phyloP scores from a whole-genome alignment of 768 basidiomycete genomes.

The Calocera cornea region DNA sequence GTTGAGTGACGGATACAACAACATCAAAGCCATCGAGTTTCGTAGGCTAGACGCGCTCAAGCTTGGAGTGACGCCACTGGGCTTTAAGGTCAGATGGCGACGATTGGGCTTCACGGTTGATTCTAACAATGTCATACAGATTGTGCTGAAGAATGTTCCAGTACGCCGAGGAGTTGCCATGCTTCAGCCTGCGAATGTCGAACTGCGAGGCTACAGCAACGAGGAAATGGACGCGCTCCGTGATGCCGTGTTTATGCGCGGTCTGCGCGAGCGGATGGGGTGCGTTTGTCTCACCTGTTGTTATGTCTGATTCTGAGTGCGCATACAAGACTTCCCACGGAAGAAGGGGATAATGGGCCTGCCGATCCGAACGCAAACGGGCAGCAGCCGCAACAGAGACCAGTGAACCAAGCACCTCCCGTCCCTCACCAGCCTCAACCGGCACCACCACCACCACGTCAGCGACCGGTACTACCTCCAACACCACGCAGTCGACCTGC shows the following conservation, averaged over 20 bases:
- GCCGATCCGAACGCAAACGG: background rate
- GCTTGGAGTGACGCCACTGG: slow-evolving; percentile 64
- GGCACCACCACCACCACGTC: background rate
- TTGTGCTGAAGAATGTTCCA: slow-evolving; percentile 53
- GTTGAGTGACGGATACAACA: slow-evolving; percentile 62
- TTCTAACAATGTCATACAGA: slow-evolving; percentile 27
- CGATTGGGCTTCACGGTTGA: background rate
- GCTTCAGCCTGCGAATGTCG: slow-evolving; percentile 56
- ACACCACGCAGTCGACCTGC: background rate
- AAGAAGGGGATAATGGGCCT: background rate
- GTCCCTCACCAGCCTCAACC: background rate
- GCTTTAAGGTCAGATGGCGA: slow-evolving; percentile 55
- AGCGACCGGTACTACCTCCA: too few species aligned
- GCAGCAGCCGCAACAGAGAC: background rate
- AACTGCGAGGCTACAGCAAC: slow-evolving; percentile 44
- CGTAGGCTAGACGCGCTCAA: slow-evolving; percentile 47
- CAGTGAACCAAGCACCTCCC: background rate
- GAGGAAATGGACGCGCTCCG: slow-evolving; percentile 52
- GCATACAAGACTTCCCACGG: background rate
- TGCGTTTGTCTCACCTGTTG: slow-evolving; percentile 24
- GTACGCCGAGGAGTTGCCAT: slow-evolving; percentile 61
- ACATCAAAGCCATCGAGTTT: slow-evolving; percentile 67
- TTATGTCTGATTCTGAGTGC: background rate
- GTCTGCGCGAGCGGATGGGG: slow-evolving; percentile 55
- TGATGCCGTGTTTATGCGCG: slow-evolving; percentile 44